Conservation (phyloP, 1,139 yeast species). For the Kurtzmaniella quercitrusa region DNA sequence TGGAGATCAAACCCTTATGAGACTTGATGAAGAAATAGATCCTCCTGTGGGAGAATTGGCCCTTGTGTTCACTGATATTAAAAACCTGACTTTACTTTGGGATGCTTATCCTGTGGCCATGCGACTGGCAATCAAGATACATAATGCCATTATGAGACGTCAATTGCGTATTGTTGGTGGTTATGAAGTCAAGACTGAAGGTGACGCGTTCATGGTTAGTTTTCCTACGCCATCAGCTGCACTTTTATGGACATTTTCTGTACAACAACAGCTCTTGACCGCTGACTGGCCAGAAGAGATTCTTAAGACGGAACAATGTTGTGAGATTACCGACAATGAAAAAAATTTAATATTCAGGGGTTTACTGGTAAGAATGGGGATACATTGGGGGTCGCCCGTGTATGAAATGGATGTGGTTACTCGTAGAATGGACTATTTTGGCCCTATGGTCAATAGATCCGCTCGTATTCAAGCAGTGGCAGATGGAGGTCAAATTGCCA, state of each 20-base stretch:
- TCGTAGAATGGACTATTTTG: slow-evolving; percentile 96
- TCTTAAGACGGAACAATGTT: slow-evolving; percentile 78
- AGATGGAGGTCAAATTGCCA: slow-evolving; percentile 95
- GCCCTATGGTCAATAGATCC: slow-evolving; percentile 97
- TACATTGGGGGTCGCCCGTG: slow-evolving; percentile 97
- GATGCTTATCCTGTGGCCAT: slow-evolving; percentile 89
- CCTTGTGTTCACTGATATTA: slow-evolving; percentile 94
- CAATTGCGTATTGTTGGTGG: slow-evolving; percentile 92
- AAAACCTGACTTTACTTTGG: slow-evolving; percentile 91
- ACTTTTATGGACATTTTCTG: slow-evolving; percentile 89
- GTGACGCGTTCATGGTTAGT: slow-evolving; percentile 98
- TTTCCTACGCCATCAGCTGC: slow-evolving; percentile 93
- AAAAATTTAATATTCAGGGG: slow-evolving; percentile 75
- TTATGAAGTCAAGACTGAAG: slow-evolving; percentile 97
- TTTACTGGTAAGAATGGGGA: slow-evolving; percentile 93
- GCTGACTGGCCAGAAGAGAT: slow-evolving; percentile 98
- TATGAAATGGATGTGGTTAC: slow-evolving; percentile 94
- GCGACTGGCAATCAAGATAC: slow-evolving; percentile 95
- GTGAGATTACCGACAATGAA: slow-evolving; percentile 67
- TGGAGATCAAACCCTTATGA: slow-evolving; percentile 77
- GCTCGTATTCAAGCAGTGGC: slow-evolving; percentile 93
- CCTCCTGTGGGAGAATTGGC: slow-evolving; percentile 96
- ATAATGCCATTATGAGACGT: slow-evolving; percentile 91
- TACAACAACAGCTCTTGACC: slow-evolving; percentile 72
- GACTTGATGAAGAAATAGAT: slow-evolving; percentile 85